Evolutionary conservation across 352 stramenopile genomes (phyloP).

Genomic region (Plasmopara viticola): DNA sequence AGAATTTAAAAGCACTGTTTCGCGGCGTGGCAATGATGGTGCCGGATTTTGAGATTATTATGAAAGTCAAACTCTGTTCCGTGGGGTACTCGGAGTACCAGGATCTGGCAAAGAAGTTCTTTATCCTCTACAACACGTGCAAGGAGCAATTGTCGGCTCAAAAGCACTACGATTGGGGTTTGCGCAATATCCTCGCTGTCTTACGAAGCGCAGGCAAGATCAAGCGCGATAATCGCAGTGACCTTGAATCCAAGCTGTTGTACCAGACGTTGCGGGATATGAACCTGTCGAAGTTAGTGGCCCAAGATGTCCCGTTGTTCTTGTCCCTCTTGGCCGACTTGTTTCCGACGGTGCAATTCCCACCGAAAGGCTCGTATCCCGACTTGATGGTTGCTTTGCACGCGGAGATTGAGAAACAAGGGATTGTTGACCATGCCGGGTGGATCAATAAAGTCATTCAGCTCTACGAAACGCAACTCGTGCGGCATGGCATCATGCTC

Average conservation of each 20-base stretch:
- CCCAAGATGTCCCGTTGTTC: slow-evolving; percentile 97
- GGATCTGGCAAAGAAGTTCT: slow-evolving; percentile 90
- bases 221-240: slow-evolving; percentile 86
- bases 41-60: slow-evolving; percentile 91
- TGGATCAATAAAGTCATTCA: slow-evolving; percentile 97
- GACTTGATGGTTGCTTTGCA: slow-evolving; percentile 89
- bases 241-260: slow-evolving; percentile 83
- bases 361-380: slow-evolving; percentile 93
- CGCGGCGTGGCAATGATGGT: slow-evolving; percentile 90
- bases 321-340: slow-evolving; percentile 94
- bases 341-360: slow-evolving; percentile 90
- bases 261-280: slow-evolving; percentile 93
- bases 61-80: slow-evolving; percentile 94
- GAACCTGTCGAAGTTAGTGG: slow-evolving; percentile 98
- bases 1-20: slow-evolving; percentile 97
- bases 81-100: slow-evolving; percentile 92
- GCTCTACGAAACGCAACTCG: slow-evolving; percentile 97
- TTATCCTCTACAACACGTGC: slow-evolving; percentile 87
- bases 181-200: slow-evolving; percentile 88
- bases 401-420: slow-evolving; percentile 88
- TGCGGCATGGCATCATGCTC: slow-evolving; percentile 98
- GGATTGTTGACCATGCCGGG: slow-evolving; percentile 79
- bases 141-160: slow-evolving; percentile 90
- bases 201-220: slow-evolving; percentile 86
- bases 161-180: slow-evolving; percentile 91